A percentile compares a stretch with the other conserved stretches of the same genome.
Evolutionary conservation across 1,284 basidiomycete species (phyloP).

Genomic region (Pisolithus thermaeus): DNA sequence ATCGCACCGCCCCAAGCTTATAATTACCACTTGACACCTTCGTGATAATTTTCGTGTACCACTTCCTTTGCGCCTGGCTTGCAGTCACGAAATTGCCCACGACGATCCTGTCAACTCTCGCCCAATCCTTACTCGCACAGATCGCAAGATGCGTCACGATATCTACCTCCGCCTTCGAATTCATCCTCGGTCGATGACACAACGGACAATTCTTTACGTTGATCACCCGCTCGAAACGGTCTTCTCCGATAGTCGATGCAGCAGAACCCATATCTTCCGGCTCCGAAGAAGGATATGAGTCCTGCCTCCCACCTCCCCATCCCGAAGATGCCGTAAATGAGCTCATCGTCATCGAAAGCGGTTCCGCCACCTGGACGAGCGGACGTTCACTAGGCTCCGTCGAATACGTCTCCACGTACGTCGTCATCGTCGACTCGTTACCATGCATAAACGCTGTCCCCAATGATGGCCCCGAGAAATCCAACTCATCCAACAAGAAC

Average conservation of each 20-base stretch:
- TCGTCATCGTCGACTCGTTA: slow-evolving; percentile 21
- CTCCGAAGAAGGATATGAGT: slow-evolving; percentile 38
- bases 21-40: slow-evolving; percentile 86
- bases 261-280: slow-evolving; percentile 35
- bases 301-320: slow-evolving; percentile 15
- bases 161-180: slow-evolving; percentile 85
- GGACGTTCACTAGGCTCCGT: slow-evolving; percentile 45
- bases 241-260: slow-evolving; percentile 25
- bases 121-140: slow-evolving; percentile 92
- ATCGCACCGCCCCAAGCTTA: slow-evolving; percentile 78
- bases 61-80: slow-evolving; percentile 94
- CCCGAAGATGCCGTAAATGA: slow-evolving; percentile 2
- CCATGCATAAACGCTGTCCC: slow-evolving; percentile 17
- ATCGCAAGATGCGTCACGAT: slow-evolving; percentile 92
- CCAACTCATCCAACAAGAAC: slow-evolving; percentile 46
- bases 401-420: slow-evolving; percentile 18
- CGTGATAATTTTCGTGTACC: slow-evolving; percentile 85
- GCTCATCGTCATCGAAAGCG: slow-evolving; percentile 16
- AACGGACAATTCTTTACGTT: slow-evolving; percentile 93
- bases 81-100: slow-evolving; percentile 96
- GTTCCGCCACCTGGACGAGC: slow-evolving; percentile 30
- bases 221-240: slow-evolving; percentile 82
- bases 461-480: slow-evolving; percentile 57
- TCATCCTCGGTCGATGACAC: slow-evolving; percentile 84
- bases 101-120: slow-evolving; percentile 79